A percentile compares a stretch with the other conserved stretches of the same genome.
These are phyloP conservation scores for Ophiostoma perfectum DNA, from an alignment of 2,329 filamentous ascomycete species.

Conservation along the genomic window DNA sequence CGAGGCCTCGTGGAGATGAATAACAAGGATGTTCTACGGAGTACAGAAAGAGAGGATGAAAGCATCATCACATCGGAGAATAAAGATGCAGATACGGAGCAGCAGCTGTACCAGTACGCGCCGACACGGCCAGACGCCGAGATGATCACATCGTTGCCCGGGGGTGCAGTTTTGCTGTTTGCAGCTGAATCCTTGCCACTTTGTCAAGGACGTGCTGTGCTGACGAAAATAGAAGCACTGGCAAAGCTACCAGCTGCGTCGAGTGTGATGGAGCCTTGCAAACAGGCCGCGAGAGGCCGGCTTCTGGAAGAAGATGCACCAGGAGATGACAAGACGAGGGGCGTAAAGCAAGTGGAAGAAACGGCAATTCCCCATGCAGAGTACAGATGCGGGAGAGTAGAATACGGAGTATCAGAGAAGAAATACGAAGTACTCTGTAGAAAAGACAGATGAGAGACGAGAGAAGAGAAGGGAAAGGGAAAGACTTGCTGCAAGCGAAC, in stretches of 20 bases:
- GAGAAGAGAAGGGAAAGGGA: neutral
- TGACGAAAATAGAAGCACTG: no score
- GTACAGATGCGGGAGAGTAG: no score
- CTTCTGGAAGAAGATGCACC: constrained; percentile 6
- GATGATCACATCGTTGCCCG: no score
- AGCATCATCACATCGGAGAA: neutral
- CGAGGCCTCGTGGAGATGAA: neutral
- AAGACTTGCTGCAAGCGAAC: neutral
- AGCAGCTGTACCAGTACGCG: neutral
- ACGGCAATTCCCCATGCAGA: neutral
- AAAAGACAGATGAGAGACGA: neutral
- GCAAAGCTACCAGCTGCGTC: no score
- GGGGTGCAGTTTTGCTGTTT: no score
- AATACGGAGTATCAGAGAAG: neutral
- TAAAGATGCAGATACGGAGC: neutral
- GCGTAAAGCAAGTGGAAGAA: neutral
- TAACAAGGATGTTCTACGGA: no score
- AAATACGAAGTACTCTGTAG: neutral
- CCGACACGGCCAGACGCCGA: neutral
- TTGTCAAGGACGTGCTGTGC: no score
- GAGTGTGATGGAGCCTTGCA: no score
- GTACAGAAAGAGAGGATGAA: neutral
- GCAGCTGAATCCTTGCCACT: no score
- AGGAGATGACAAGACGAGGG: neutral
- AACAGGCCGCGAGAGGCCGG: neutral